phyloP scores from a whole-genome alignment of 2,329 filamentous ascomycete species.

The Fusarium lyarnte region DNA sequence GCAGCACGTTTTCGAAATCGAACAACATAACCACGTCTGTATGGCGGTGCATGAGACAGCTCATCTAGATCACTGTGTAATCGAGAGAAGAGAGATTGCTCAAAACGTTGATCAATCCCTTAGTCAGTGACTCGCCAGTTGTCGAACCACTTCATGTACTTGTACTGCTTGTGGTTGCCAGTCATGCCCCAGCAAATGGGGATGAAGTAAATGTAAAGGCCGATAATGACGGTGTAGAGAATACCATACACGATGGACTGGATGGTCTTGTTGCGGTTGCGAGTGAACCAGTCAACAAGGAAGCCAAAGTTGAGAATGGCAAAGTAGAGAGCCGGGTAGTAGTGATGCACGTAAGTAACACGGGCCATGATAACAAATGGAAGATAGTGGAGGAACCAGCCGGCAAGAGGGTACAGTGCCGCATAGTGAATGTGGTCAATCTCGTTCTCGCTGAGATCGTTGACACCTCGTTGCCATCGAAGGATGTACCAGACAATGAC shows the following conservation, averaged over 20 bases:
- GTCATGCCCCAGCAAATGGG: constrained; percentile 97
- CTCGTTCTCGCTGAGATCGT: constrained; percentile 79
- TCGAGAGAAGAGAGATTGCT: constrained; percentile 12
- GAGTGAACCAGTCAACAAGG: constrained; percentile 83
- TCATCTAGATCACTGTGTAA: constrained; percentile 23
- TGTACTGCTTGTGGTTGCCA: constrained; percentile 83
- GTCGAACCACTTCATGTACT: constrained; percentile 92
- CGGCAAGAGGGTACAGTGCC: constrained; percentile 88
- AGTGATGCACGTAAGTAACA: constrained; percentile 99
- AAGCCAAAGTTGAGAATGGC: constrained; percentile 92
- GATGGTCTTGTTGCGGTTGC: constrained; percentile 69
- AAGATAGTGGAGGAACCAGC: constrained; percentile 96
- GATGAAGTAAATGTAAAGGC: constrained; percentile 89
- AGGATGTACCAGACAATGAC: constrained; percentile 86
- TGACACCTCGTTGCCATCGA: constrained; percentile 95
- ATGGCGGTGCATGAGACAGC: constrained; percentile 22
- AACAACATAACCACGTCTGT: constrained; percentile 25
- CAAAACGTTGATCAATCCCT: constrained; percentile 16
- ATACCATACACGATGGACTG: constrained; percentile 76
- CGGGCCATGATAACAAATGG: constrained; percentile 98
- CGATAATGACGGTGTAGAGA: constrained; percentile 79
- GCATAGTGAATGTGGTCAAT: constrained; percentile 96
- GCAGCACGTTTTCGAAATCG: constrained; percentile 23
- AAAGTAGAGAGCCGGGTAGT: constrained; percentile 98
- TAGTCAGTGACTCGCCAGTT: constrained; percentile 83